Percentiles rank a stretch among this genome's conserved stretches.
phyloP scores from a whole-genome alignment of 495 filamentous ascomycete species.

The Penicillium angulare region DNA sequence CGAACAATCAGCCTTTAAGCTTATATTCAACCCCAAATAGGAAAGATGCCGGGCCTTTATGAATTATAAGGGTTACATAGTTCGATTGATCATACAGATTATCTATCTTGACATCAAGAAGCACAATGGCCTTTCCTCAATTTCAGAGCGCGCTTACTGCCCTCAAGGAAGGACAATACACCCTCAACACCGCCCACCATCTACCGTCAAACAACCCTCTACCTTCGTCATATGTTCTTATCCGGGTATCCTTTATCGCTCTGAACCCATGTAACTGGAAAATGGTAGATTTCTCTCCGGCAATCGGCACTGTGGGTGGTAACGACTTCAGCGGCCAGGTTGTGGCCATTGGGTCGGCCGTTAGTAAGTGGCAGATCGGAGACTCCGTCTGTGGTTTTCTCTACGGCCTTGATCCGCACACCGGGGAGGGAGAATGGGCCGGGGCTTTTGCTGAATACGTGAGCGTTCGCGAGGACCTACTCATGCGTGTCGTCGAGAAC shows the following conservation, averaged over 20 bases:
- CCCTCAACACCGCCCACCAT: too few species aligned
- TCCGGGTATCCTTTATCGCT: neutral
- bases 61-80: too few species aligned
- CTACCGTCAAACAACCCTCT: too few species aligned
- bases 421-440: slow-evolving; percentile 7
- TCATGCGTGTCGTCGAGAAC: slow-evolving; percentile 22
- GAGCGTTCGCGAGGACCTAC: slow-evolving; percentile 13
- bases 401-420: slow-evolving; percentile 18
- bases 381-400: slow-evolving; percentile 23
- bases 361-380: neutral
- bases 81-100: too few species aligned
- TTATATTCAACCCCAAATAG: too few species aligned
- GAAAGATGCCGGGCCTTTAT: too few species aligned
- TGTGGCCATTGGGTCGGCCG: slow-evolving; percentile 29
- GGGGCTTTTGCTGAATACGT: slow-evolving; percentile 34
- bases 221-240: too few species aligned
- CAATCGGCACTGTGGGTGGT: slow-evolving; percentile 29
- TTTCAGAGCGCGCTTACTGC: too few species aligned
- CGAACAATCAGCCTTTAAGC: too few species aligned
- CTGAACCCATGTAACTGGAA: slow-evolving; percentile 47
- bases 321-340: slow-evolving; percentile 42
- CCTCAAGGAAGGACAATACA: too few species aligned
- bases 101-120: too few species aligned
- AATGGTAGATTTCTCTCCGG: slow-evolving; percentile 26
- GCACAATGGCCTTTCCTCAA: too few species aligned